These are phyloP conservation scores for Ogataea paradorogensis DNA, from an alignment of 805 yeast species.

Conservation along the genomic window DNA sequence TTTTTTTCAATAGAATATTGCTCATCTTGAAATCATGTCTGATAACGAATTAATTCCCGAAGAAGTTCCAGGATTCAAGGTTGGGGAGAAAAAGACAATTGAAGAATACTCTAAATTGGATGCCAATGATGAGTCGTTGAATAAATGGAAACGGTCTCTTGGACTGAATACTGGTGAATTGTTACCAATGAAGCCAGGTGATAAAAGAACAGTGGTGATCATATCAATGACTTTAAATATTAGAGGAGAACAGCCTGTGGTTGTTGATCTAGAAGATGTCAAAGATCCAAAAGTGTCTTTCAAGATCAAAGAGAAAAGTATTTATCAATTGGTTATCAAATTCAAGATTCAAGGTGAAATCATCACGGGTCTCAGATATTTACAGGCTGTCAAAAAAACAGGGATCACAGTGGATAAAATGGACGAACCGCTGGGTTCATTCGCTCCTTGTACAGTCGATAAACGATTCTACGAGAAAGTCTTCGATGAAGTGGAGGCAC, in stretches of 20 bases:
- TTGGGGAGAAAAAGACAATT: constrained; percentile 70
- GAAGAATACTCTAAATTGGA: constrained; percentile 81
- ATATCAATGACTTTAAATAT: constrained; percentile 70
- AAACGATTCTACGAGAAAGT: constrained; percentile 72
- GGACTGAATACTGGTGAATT: constrained; percentile 63
- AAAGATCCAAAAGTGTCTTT: constrained; percentile 57
- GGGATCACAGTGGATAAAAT: constrained; percentile 84
- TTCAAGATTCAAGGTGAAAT: constrained; percentile 82
- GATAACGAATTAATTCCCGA: constrained; percentile 61
- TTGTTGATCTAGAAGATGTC: constrained; percentile 61
- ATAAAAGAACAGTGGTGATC: constrained; percentile 74
- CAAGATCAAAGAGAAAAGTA: constrained; percentile 73
- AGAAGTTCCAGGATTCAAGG: constrained; percentile 59
- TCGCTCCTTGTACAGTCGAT: constrained; percentile 80
- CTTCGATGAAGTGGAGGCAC: constrained; percentile 83
- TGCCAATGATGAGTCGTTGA: constrained; percentile 85
- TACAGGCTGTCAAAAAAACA: constrained; percentile 80
- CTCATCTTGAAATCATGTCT: constrained; percentile 19
- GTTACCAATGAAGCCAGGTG: constrained; percentile 67
- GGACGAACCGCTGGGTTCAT: constrained; percentile 87
- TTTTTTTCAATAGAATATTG: background rate
- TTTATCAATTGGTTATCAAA: constrained; percentile 67
- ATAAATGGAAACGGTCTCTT: constrained; percentile 86
- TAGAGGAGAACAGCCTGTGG: constrained; percentile 65
- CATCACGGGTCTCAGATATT: constrained; percentile 83